phyloP scores from a whole-genome alignment of 345 rosid genomes.

The Jatropha curcas region DNA sequence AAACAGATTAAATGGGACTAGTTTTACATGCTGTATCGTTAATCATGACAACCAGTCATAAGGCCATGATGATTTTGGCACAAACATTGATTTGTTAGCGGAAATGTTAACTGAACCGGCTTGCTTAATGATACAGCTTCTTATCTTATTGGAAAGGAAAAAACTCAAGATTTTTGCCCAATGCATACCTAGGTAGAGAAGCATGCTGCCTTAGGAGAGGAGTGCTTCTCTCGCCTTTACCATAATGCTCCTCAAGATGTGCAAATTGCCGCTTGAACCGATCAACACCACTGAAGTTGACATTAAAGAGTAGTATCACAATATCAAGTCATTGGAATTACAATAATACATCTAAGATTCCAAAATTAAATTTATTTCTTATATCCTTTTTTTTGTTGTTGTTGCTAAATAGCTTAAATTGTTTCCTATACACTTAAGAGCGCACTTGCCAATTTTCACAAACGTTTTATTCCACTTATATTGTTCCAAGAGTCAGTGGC shows the following conservation, averaged over 20 bases:
- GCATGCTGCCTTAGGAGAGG: constrained; percentile 93
- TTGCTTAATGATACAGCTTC: constrained; percentile 8
- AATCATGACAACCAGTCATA: no score
- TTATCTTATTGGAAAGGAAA: not conserved
- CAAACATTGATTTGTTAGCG: not conserved
- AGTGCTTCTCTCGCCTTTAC: constrained; percentile 75
- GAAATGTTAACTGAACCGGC: not conserved
- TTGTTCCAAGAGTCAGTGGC: not conserved
- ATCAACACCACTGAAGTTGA: constrained; percentile 80
- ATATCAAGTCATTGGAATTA: not conserved
- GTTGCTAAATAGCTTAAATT: not conserved
- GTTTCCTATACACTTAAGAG: not conserved
- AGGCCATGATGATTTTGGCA: no score
- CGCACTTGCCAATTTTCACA: not conserved
- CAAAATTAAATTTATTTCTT: no score
- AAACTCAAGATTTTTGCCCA: constrained; percentile 2
- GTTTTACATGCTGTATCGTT: not conserved
- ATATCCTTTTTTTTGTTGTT: not conserved
- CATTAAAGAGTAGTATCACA: constrained; percentile 3
- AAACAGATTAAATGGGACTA: constrained; percentile 4
- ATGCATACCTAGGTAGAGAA: constrained; percentile 86
- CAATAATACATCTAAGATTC: no score
- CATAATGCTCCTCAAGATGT: constrained; percentile 83
- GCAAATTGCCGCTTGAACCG: constrained; percentile 99
- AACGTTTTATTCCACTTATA: not conserved